phyloP scores from a whole-genome alignment of 1,139 yeast genomes.

The Sugiyamaella sp. region DNA sequence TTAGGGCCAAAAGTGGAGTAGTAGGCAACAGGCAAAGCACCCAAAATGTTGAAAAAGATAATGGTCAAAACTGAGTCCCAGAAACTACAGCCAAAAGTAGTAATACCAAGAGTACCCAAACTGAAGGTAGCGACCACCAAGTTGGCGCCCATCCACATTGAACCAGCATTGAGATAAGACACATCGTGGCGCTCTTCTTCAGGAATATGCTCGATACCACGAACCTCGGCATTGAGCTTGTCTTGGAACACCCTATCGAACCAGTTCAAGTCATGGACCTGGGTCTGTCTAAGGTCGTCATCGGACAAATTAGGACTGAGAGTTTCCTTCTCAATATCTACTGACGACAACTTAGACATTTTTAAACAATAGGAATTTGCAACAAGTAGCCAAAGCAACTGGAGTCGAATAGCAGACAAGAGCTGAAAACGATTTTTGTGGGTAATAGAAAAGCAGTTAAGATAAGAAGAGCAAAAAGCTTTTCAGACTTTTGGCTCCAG shows the following conservation, averaged over 20 bases:
- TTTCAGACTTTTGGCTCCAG: no score
- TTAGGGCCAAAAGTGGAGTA: constrained; percentile 83
- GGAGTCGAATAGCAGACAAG: no score
- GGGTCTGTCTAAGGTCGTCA: constrained; percentile 12
- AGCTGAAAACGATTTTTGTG: no score
- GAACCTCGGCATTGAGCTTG: constrained; percentile 51
- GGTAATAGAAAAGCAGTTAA: background rate
- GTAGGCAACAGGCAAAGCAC: constrained; percentile 78
- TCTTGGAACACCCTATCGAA: constrained; percentile 12
- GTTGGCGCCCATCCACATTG: constrained; percentile 94
- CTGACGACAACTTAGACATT: constrained; percentile 11
- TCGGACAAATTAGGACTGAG: constrained; percentile 14
- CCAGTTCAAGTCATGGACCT: constrained; percentile 9
- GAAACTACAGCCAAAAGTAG: constrained; percentile 54
- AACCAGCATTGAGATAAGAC: constrained; percentile 68
- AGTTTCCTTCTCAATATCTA: constrained; percentile 12
- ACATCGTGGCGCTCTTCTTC: constrained; percentile 67
- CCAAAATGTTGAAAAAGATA: constrained; percentile 72
- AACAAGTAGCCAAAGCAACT: no score
- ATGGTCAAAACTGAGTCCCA: constrained; percentile 66
- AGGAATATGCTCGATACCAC: constrained; percentile 70
- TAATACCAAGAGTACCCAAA: constrained; percentile 76
- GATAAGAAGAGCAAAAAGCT: background rate
- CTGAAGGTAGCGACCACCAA: constrained; percentile 84
- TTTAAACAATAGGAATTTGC: background rate